Evolutionary conservation across 225 moss, liverwort and hornwort genomes (phyloP), one percentile per base, ranked within the genome.

Genomic region (Polytrichum formosum): DNA sequence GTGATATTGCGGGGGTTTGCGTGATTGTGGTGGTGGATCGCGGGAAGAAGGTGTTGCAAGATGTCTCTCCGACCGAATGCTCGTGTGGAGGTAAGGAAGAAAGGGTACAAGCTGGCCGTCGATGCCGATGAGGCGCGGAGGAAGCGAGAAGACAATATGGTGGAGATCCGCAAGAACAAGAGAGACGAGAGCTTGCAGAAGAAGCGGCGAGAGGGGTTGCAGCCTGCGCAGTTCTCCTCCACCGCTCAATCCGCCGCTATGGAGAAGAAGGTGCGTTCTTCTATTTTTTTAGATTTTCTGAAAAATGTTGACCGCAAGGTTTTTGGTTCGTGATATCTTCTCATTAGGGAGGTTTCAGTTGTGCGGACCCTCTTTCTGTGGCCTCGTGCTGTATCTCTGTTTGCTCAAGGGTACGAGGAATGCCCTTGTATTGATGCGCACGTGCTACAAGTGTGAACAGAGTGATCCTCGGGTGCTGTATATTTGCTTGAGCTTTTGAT

Each of bases 91-190:
- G 85, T 89, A 70, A 91, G 96, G 81, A 97, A 97, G 79, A 90
- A 87, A 79, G 93, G 96, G 2, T 97, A 93, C 90, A 93, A 97
- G 90, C 82, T 93, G 65, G 96, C 96, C 2, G 93, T 97, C 63
- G 96, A 97, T 62, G 90, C 96, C 33, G 96, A 97, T 66, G 96
- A 93, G 72, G 96, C 96, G 61, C 93, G 96, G 53, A 86, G 96
- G 80, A 97, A 97, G 86, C 77, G 96, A 31, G 75, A 97, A 79
- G 97, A 97, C 55, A 94, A 94, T 66, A 97, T 98, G 97, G 94
- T 98, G 70, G 97, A 98, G 92, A 98, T 98, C 91, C 94, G 97
- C 55, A 98, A 98, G 60, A 98, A 67, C 73, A 98, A 98, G 87
- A 79, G 97, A 67, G 94, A 98, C 70, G 97, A 98, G 81, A 98